These are phyloP conservation scores for Pouteria campechiana DNA, from an alignment of 179 eudicot genomes.

Conservation along the genomic window DNA sequence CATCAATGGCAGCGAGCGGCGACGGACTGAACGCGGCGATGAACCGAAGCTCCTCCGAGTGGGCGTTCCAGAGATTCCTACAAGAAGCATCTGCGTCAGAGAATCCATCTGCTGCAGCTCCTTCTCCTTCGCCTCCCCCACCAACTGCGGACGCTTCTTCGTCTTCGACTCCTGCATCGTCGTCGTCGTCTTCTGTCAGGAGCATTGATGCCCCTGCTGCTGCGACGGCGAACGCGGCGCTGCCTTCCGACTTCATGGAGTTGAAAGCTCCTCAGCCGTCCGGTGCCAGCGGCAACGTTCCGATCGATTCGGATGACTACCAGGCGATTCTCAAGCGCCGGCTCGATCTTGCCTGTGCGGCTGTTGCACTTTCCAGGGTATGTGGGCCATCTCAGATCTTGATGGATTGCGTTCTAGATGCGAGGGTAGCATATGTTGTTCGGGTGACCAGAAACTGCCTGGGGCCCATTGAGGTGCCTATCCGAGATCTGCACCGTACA, in stretches of 20 bases:
- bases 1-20: constrained; percentile 20
- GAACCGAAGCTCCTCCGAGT: constrained; percentile 68
- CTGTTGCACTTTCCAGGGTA: constrained; percentile 88
- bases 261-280: background rate
- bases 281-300: constrained; percentile 8
- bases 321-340: constrained; percentile 61
- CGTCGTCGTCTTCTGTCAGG: constrained; percentile 1
- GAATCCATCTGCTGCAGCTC: constrained; percentile 7
- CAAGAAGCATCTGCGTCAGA: constrained; percentile 27
- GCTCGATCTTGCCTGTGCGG: constrained; percentile 90
- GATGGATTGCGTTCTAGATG: background rate
- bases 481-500: no score
- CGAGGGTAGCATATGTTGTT: no score
- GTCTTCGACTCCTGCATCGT: constrained; percentile 9
- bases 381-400: no score
- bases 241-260: constrained; percentile 45
- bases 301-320: constrained; percentile 65
- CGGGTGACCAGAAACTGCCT: no score
- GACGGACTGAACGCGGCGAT: constrained; percentile 14
- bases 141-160: constrained; percentile 5
- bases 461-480: no score
- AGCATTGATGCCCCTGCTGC: constrained; percentile 2
- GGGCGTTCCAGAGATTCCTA: constrained; percentile 69
- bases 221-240: constrained; percentile 9
- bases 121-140: background rate